These are phyloP conservation scores for Verticillium zaregamsianum DNA, from an alignment of 2,329 filamentous ascomycete genomes.

Conservation along the genomic window DNA sequence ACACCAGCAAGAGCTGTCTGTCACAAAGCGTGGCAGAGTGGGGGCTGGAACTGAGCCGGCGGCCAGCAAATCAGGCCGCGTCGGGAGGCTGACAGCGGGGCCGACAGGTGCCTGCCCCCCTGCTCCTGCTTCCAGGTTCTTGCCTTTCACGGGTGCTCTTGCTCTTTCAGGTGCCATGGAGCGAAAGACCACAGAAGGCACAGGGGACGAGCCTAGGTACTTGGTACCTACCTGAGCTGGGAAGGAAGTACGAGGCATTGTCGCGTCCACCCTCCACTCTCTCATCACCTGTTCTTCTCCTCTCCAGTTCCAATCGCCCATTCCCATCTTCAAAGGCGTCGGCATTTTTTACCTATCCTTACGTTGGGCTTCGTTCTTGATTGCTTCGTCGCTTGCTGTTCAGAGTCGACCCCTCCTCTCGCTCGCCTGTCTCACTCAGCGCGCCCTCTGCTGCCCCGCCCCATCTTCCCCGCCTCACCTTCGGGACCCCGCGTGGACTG, in stretches of 20 bases:
- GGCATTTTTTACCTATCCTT: background rate
- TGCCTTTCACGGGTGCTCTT: background rate
- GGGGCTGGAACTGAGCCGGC: background rate
- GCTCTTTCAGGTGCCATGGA: background rate
- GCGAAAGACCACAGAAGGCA: background rate
- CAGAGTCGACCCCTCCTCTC: background rate
- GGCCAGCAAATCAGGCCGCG: constrained; percentile 3
- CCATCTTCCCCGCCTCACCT: background rate
- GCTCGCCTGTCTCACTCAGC: background rate
- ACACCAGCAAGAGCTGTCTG: background rate
- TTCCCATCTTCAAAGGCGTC: background rate
- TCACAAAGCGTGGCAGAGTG: background rate
- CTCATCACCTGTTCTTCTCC: background rate
- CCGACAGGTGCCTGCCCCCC: background rate
- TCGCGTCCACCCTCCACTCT: background rate
- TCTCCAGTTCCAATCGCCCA: background rate
- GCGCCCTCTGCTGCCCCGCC: background rate
- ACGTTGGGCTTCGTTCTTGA: background rate
- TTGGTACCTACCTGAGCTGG: background rate
- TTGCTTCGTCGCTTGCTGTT: background rate
- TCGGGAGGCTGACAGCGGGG: constrained; percentile 1
- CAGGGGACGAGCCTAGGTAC: background rate
- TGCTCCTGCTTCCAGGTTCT: background rate
- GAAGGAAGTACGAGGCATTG: background rate
- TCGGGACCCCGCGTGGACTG: background rate